phyloP scores from a whole-genome alignment of 2,329 filamentous ascomycete species.

The Helotiales sp. region DNA sequence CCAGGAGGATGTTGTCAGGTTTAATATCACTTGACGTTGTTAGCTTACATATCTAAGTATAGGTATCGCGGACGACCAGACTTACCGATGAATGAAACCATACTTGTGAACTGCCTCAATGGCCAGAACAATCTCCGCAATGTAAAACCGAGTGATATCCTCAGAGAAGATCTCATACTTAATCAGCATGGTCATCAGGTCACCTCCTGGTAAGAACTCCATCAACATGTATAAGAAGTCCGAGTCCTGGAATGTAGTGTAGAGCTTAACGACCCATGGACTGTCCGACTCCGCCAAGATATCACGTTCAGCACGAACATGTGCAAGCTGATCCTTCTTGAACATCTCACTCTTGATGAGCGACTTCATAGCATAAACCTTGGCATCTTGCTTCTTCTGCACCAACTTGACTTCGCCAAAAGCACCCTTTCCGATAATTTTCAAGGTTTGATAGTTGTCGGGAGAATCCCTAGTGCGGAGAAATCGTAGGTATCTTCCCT shows the following conservation, averaged over 20 bases:
- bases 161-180: conserved; percentile 99
- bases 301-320: conserved; percentile 96
- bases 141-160: conserved; percentile 98
- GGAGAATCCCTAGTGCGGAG: conserved; percentile 90
- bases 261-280: conserved; percentile 98
- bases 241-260: conserved; percentile 94
- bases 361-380: conserved; percentile 98
- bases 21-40: conserved; percentile 81
- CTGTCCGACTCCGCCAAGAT: conserved; percentile 99
- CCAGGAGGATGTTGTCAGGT: conserved; percentile 95
- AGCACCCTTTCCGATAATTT: conserved; percentile 98
- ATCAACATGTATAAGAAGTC: conserved; percentile 99
- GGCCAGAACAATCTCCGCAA: conserved; percentile 96
- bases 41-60: conserved; percentile 1
- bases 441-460: conserved; percentile 92
- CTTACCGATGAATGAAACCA: conserved; percentile 96
- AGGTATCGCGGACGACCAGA: conserved; percentile 7
- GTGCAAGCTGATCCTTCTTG: conserved; percentile 96
- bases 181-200: conserved; percentile 99
- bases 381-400: conserved; percentile 92
- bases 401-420: conserved; percentile 98
- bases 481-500: conserved; percentile 92
- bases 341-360: conserved; percentile 99
- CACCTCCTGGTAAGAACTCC: conserved; percentile 97
- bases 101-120: conserved; percentile 98